phyloP scores from a whole-genome alignment of 1,284 basidiomycete species.

The Sporisorium sorghi region DNA sequence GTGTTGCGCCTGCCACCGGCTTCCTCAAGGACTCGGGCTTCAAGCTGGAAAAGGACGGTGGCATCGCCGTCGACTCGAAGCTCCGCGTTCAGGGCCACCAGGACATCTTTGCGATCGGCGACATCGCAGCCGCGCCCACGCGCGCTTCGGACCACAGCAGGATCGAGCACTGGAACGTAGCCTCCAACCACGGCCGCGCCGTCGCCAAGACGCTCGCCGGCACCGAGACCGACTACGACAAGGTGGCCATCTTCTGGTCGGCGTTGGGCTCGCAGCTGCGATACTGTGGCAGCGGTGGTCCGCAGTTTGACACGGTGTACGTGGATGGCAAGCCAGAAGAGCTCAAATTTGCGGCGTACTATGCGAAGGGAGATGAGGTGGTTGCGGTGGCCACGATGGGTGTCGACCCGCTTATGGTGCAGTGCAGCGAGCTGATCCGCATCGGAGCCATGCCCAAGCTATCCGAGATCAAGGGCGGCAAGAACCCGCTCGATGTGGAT shows the following conservation, averaged over 20 bases:
- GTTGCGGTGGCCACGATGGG: conserved; percentile 88
- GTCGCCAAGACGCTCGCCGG: conserved; percentile 75
- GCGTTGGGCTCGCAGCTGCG: conserved; percentile 81
- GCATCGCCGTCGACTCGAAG: conserved; percentile 83
- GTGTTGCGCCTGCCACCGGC: conserved; percentile 85
- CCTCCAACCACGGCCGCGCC: conserved; percentile 85
- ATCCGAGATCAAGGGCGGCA: conserved; percentile 77
- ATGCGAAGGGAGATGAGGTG: conserved; percentile 80
- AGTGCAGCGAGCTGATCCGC: conserved; percentile 83
- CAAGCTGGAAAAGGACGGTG: conserved; percentile 74
- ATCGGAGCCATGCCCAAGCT: conserved; percentile 83
- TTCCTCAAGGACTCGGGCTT: conserved; percentile 78
- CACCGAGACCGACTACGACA: conserved; percentile 73
- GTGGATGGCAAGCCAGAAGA: conserved; percentile 82
- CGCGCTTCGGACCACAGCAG: conserved; percentile 73
- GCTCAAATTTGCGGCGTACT: conserved; percentile 77
- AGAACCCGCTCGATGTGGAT: conserved; percentile 59
- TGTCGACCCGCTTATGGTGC: conserved; percentile 82
- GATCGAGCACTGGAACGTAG: conserved; percentile 94
- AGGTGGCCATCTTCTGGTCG: conserved; percentile 88
- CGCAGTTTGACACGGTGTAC: conserved; percentile 78
- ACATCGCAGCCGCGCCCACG: conserved; percentile 86
- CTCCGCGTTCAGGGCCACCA: conserved; percentile 76
- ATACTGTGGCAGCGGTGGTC: conserved; percentile 80
- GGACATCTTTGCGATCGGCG: conserved; percentile 86